A percentile compares a stretch with the other conserved stretches of the same genome.
These are phyloP conservation scores for Pythium periplocum DNA, from an alignment of 352 stramenopile genomes.

Conservation along the genomic window DNA sequence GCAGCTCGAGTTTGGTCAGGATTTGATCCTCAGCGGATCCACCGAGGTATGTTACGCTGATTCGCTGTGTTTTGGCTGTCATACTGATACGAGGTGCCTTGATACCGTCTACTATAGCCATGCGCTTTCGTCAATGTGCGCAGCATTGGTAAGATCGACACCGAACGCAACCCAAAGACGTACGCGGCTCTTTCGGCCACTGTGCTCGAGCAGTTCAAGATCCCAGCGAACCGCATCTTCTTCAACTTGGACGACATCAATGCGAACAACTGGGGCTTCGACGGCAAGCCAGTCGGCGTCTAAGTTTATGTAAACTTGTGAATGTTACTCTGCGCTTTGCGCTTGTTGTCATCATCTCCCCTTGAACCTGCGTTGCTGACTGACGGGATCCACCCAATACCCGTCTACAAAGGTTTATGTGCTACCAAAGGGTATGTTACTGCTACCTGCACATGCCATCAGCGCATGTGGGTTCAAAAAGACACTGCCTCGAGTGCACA, in stretches of 20 bases:
- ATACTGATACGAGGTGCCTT: not conserved
- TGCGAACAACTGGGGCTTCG: conserved; percentile 21
- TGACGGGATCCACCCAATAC: too few species aligned
- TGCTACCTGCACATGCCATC: too few species aligned
- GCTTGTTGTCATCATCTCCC: not conserved
- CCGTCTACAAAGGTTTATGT: too few species aligned
- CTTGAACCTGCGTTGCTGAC: too few species aligned
- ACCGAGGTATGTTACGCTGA: conserved; percentile 15
- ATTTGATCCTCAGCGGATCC: conserved; percentile 27
- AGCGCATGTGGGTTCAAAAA: too few species aligned
- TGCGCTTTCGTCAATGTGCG: conserved; percentile 33
- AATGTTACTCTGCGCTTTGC: not conserved
- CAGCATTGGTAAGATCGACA: conserved; percentile 29
- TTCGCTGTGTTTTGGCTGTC: not conserved
- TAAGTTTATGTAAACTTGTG: conserved; percentile 2
- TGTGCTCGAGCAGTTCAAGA: conserved; percentile 17
- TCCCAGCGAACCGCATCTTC: conserved; percentile 23
- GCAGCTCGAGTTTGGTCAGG: conserved; percentile 28
- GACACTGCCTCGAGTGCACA: too few species aligned
- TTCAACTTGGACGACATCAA: conserved; percentile 31
- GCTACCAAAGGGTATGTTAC: too few species aligned
- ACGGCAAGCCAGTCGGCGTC: conserved; percentile 15
- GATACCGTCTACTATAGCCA: conserved; percentile 15
- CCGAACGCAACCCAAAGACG: conserved; percentile 20
- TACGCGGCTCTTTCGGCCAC: conserved; percentile 5